These are phyloP conservation scores for Gremmenia infestans DNA, from an alignment of 2,329 filamentous ascomycete species.

Conservation along the genomic window DNA sequence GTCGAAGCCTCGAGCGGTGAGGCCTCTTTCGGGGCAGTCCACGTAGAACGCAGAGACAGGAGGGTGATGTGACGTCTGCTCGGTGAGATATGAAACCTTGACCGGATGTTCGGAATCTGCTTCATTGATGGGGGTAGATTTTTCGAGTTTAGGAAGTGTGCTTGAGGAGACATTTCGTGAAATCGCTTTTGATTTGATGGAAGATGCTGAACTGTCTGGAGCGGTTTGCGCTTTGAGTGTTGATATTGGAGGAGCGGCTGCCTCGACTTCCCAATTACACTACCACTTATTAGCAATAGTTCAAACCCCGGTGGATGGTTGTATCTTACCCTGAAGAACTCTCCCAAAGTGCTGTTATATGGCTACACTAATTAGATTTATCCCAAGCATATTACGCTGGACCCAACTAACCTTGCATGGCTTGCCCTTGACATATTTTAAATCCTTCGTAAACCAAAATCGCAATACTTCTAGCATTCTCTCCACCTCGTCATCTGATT, in stretches of 20 bases:
- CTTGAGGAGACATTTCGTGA: slow-evolving; percentile 21
- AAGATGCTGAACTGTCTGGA: slow-evolving; percentile 25
- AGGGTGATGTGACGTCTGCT: slow-evolving; percentile 96
- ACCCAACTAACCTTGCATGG: slow-evolving; percentile 64
- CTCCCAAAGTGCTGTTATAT: slow-evolving; percentile 93
- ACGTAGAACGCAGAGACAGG: slow-evolving; percentile 95
- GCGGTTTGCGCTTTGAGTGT: slow-evolving; percentile 15
- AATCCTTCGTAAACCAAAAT: slow-evolving; percentile 98
- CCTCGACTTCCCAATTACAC: slow-evolving; percentile 94
- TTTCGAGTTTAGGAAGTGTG: slow-evolving; percentile 14
- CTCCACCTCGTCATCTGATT: slow-evolving; percentile 84
- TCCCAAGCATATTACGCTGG: not conserved
- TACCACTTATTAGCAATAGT: slow-evolving; percentile 34
- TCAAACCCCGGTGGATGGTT: not conserved
- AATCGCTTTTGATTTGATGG: slow-evolving; percentile 24
- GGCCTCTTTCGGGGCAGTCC: slow-evolving; percentile 84
- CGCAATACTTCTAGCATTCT: slow-evolving; percentile 92
- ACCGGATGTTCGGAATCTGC: slow-evolving; percentile 44
- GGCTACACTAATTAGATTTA: slow-evolving; percentile 40
- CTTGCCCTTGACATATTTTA: slow-evolving; percentile 98
- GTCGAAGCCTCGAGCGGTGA: slow-evolving; percentile 85
- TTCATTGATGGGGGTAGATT: slow-evolving; percentile 5
- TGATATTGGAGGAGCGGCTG: slow-evolving; percentile 62
- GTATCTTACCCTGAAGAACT: slow-evolving; percentile 84
- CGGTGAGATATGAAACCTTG: slow-evolving; percentile 88